These are phyloP conservation scores for Aspergillus wentii DNA, from an alignment of 495 filamentous ascomycete genomes.

Conservation along the genomic window DNA sequence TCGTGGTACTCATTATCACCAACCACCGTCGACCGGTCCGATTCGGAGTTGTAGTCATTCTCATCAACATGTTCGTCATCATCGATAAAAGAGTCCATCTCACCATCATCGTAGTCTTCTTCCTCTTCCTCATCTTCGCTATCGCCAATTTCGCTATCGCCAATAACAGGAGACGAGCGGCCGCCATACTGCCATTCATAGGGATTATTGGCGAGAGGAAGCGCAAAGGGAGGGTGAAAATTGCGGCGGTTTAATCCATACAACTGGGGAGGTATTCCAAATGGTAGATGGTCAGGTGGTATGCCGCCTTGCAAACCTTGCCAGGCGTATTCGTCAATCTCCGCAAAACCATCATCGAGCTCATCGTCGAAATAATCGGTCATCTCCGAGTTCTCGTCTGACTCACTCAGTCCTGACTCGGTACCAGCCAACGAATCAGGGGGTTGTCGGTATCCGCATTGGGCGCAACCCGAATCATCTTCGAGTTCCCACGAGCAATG, in stretches of 20 bases:
- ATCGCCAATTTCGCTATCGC: constrained; percentile 22
- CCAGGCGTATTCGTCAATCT: constrained; percentile 14
- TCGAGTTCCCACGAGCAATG: constrained; percentile 60
- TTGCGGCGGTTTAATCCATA: constrained; percentile 1
- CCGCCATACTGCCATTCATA: neutral
- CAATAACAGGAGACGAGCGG: constrained; percentile 3
- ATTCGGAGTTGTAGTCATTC: constrained; percentile 16
- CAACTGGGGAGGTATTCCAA: constrained; percentile 7
- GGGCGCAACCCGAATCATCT: constrained; percentile 48
- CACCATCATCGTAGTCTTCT: constrained; percentile 29
- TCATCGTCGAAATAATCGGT: constrained; percentile 31
- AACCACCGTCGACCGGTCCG: constrained; percentile 26
- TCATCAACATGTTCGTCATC: constrained; percentile 21
- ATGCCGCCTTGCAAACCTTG: constrained; percentile 16
- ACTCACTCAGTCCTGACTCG: constrained; percentile 22
- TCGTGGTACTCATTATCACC: constrained; percentile 11
- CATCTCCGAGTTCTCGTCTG: constrained; percentile 27
- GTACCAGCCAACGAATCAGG: constrained; percentile 26
- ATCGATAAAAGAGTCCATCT: constrained; percentile 39
- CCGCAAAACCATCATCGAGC: constrained; percentile 27
- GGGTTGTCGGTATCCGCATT: constrained; percentile 49
- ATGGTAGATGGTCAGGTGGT: constrained; percentile 6
- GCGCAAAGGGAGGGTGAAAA: neutral
- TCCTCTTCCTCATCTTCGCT: constrained; percentile 19
- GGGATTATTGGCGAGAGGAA: neutral